phyloP scores from a whole-genome alignment of 352 stramenopile species.

The Globisporangium canariense region DNA sequence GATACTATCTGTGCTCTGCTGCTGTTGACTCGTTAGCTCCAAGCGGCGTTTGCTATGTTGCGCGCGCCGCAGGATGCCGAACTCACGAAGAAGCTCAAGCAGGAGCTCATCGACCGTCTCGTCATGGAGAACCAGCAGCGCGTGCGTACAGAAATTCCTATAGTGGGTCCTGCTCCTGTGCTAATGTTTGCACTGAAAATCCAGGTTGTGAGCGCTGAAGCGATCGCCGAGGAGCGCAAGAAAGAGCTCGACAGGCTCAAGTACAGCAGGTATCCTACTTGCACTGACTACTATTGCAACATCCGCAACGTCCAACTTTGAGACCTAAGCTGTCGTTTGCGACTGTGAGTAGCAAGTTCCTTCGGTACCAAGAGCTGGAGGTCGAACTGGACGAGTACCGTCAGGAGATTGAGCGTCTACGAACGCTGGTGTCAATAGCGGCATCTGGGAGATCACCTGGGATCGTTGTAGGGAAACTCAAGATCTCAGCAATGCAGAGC shows the following conservation, averaged over 20 bases:
- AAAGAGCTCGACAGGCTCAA: conserved; percentile 48
- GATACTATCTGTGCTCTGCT: neutral
- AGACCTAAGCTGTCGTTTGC: neutral
- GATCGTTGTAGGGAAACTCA: conserved; percentile 42
- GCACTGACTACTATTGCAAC: neutral
- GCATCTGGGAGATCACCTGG: neutral
- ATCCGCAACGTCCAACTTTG: too few relatives aligned
- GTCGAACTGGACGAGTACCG: conserved; percentile 60
- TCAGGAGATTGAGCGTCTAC: conserved; percentile 48
- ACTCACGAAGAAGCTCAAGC: conserved; percentile 55
- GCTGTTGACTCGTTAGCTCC: conserved; percentile 29
- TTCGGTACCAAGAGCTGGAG: conserved; percentile 63
- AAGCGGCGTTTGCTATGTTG: conserved; percentile 54
- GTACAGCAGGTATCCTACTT: conserved; percentile 41
- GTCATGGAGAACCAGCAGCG: conserved; percentile 56
- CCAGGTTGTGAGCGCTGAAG: conserved; percentile 46
- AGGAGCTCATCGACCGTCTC: conserved; percentile 57
- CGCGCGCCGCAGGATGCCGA: conserved; percentile 58
- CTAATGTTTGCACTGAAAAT: neutral
- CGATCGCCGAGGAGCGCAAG: conserved; percentile 54
- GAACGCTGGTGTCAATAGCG: conserved; percentile 21
- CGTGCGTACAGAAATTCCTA: conserved; percentile 18
- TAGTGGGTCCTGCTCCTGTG: neutral
- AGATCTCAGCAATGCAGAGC: conserved; percentile 21
- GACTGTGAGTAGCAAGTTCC: conserved; percentile 43